Base-by-base conservation (phyloP, 305 asterid genomes). In the Lippia alba region DNA sequence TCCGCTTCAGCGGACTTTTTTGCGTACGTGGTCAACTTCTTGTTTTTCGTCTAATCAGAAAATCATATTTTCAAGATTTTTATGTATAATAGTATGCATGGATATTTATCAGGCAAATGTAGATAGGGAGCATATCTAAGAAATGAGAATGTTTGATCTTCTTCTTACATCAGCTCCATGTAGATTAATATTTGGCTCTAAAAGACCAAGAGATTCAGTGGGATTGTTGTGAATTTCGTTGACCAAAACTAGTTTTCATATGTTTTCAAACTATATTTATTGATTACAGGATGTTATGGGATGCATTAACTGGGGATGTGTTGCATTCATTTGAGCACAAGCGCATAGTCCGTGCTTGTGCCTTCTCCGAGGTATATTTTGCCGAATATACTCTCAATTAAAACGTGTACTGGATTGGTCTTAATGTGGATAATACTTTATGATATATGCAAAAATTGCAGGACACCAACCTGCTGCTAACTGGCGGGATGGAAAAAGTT, bases 261-360 rank as follows among this genome's bases (percentile, higher is more conserved):
- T 68, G 30, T 54, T 59, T 33, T 39, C 24, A 60, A 11, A 19
- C 69, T 54, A 10, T 12, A 60, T 48, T 39, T 40, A 30, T 66
- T 72, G 63, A 18, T 20, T 85, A 78, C 87, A 90, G 97, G 81
- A 90, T 88, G 78, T 60, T 90, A 51, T 90, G 96, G 97, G 93
- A 90, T 82, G 97, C 96, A 51, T 78, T 90, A 69, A 83, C 89
- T 56, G 96, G 97, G 66, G 91, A 90, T 76, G 97, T 80, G 71
- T 76, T 90, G 81, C 91, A 88, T 64, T 88, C 97, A 0, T 90
- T 90, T 78, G 93, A 87, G 75, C 97, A 90, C 87, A 90, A 90
- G 81, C 96, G 88, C 81, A 88, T 90, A 14, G 96, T 89, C 65
- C 89, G 96, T 40, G 64, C 96, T 33, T 88, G 96, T 70, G 85